Conservation (phyloP, 106 monocot species). For the Apostasia shenzhenica region DNA sequence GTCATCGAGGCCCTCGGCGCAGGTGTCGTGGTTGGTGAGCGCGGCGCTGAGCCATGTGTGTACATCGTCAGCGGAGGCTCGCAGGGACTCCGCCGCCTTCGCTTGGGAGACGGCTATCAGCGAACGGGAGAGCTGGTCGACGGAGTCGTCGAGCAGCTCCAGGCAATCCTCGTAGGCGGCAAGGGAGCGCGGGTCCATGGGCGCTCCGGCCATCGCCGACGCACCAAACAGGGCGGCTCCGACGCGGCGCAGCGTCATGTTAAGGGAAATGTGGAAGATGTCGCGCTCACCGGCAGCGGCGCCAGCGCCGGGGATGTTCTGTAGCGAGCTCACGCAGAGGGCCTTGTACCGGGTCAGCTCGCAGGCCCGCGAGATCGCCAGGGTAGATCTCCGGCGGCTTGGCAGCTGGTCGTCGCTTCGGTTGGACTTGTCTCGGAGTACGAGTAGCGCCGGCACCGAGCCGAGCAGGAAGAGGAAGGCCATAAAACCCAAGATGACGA, state of each 20-base stretch:
- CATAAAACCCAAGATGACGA: slow-evolving; percentile 8
- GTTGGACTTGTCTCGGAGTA: neutral
- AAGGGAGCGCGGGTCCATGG: slow-evolving; percentile 33
- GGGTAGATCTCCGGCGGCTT: slow-evolving; percentile 15
- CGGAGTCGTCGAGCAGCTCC: slow-evolving; percentile 58
- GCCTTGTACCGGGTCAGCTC: slow-evolving; percentile 36
- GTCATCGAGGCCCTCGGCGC: slow-evolving; percentile 56
- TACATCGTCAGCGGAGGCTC: slow-evolving; percentile 54
- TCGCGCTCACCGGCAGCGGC: slow-evolving; percentile 27
- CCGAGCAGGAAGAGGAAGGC: slow-evolving; percentile 19
- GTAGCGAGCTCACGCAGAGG: slow-evolving; percentile 42
- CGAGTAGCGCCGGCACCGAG: slow-evolving; percentile 8
- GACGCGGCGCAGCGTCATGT: slow-evolving; percentile 49
- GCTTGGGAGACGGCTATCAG: slow-evolving; percentile 20
- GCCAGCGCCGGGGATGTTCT: slow-evolving; percentile 45
- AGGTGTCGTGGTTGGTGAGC: slow-evolving; percentile 93
- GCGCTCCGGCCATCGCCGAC: slow-evolving; percentile 24
- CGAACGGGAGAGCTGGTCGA: slow-evolving; percentile 44
- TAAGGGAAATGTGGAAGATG: slow-evolving; percentile 60
- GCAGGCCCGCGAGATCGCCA: slow-evolving; percentile 48
- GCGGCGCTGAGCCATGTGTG: slow-evolving; percentile 90
- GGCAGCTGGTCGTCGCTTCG: neutral
- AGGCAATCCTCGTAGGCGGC: slow-evolving; percentile 68
- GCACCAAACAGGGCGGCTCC: slow-evolving; percentile 36
- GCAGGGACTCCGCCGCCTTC: neutral